Evolutionary conservation across 2,329 filamentous ascomycete genomes (phyloP).

Genomic region (Fusarium oligoseptatum): DNA sequence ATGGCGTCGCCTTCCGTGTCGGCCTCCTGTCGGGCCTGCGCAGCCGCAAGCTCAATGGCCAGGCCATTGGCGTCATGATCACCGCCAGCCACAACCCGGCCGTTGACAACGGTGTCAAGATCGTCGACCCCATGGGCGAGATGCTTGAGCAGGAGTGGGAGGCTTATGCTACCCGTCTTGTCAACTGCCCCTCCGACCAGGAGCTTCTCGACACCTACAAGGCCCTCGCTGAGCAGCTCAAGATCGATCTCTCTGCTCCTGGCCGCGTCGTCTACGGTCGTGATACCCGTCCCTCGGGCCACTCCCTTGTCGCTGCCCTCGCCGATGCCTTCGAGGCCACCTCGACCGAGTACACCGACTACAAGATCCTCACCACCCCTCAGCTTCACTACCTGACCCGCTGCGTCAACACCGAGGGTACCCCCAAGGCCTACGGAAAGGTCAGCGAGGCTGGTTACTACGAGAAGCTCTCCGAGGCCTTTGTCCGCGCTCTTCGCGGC

Average conservation of each 20-base stretch:
- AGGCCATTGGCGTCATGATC: constrained; percentile 97
- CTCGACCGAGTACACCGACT: constrained; percentile 82
- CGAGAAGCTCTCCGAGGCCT: constrained; percentile 88
- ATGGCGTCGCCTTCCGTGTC: constrained; percentile 92
- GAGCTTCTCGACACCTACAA: constrained; percentile 82
- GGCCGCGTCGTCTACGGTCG: constrained; percentile 90
- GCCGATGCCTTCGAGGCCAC: constrained; percentile 84
- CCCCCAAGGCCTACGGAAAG: constrained; percentile 87
- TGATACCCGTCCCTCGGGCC: constrained; percentile 93
- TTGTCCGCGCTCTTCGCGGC: constrained; percentile 84
- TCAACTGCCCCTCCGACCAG: constrained; percentile 84
- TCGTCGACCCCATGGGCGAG: constrained; percentile 97
- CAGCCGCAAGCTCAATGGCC: constrained; percentile 88
- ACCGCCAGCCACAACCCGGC: constrained; percentile 94
- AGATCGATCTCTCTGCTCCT: constrained; percentile 77
- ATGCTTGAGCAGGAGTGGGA: constrained; percentile 99
- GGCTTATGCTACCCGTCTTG: constrained; percentile 85
- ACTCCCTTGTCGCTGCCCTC: constrained; percentile 83
- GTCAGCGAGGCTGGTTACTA: constrained; percentile 95
- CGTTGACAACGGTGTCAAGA: constrained; percentile 91
- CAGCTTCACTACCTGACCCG: constrained; percentile 97
- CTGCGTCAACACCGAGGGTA: constrained; percentile 92
- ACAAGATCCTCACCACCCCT: constrained; percentile 94
- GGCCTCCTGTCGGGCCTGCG: constrained; percentile 90
- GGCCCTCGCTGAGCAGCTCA: constrained; percentile 79